Conservation (phyloP, 768 basidiomycete species). For the Pholiota conissans region DNA sequence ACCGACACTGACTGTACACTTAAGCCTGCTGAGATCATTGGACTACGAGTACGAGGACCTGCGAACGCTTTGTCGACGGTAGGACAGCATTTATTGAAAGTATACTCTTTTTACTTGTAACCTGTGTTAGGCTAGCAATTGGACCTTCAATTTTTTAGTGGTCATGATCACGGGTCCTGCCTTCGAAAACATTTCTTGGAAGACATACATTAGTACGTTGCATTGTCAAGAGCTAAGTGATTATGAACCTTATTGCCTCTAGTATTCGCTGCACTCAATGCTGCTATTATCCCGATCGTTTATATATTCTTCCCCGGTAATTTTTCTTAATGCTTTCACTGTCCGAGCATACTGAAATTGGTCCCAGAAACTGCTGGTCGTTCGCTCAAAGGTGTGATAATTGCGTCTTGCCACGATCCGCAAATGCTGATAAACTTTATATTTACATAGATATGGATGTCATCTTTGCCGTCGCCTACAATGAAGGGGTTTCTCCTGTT, state of each 20-base stretch:
- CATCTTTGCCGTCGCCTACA: conserved; percentile 44
- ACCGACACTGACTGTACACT: no score
- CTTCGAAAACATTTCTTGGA: conserved; percentile 58
- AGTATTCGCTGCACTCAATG: no score
- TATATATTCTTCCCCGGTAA: conserved; percentile 55
- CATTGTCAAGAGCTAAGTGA: not conserved
- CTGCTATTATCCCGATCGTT: conserved; percentile 54
- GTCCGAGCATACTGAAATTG: not conserved
- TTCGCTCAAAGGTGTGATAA: conserved; percentile 46
- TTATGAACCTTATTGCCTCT: no score
- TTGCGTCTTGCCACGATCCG: not conserved
- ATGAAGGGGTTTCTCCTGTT: conserved; percentile 44
- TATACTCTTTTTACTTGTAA: not conserved
- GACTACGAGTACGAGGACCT: conserved; percentile 59
- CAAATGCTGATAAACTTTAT: not conserved
- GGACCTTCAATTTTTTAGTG: conserved; percentile 61
- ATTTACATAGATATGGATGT: conserved; percentile 51
- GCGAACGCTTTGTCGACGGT: conserved; percentile 65
- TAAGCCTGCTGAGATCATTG: conserved; percentile 66
- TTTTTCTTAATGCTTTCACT: not conserved
- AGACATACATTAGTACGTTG: conserved; percentile 52
- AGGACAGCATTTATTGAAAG: not conserved
- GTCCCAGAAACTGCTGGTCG: conserved; percentile 54
- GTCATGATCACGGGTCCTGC: conserved; percentile 64
- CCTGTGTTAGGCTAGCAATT: conserved; percentile 37